A percentile compares a stretch with the other conserved stretches of the same genome.
These are phyloP conservation scores for Chenopodium album DNA, from an alignment of 148 eudicot genomes.

Conservation along the genomic window DNA sequence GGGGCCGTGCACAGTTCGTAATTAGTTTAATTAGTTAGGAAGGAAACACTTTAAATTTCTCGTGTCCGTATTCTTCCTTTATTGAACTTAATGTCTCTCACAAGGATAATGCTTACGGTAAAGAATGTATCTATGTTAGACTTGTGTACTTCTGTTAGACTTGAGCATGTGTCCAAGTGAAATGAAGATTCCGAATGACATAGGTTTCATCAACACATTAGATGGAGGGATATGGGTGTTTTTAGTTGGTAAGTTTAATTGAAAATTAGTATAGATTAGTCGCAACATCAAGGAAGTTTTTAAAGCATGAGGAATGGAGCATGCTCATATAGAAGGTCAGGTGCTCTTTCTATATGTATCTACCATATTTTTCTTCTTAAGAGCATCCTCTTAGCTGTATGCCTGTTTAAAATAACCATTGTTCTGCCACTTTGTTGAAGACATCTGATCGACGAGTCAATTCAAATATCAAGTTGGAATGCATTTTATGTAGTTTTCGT, in stretches of 20 bases:
- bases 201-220: background rate
- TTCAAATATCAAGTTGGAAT: background rate
- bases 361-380: background rate
- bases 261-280: background rate
- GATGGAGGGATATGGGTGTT: background rate
- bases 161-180: background rate
- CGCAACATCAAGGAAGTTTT: background rate
- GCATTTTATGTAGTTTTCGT: too few relatives aligned
- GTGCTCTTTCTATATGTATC: background rate
- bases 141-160: background rate
- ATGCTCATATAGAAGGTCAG: background rate
- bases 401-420: background rate
- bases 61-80: too few relatives aligned
- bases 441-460: background rate
- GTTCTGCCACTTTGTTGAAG: background rate
- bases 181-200: background rate
- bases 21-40: too few relatives aligned
- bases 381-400: background rate
- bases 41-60: too few relatives aligned
- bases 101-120: background rate
- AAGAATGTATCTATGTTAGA: too few relatives aligned
- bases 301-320: background rate
- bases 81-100: too few relatives aligned
- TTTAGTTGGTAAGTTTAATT: background rate
- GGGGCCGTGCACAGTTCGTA: too few relatives aligned